phyloP scores from a whole-genome alignment of 805 yeast species.

The Candida suzukii region DNA sequence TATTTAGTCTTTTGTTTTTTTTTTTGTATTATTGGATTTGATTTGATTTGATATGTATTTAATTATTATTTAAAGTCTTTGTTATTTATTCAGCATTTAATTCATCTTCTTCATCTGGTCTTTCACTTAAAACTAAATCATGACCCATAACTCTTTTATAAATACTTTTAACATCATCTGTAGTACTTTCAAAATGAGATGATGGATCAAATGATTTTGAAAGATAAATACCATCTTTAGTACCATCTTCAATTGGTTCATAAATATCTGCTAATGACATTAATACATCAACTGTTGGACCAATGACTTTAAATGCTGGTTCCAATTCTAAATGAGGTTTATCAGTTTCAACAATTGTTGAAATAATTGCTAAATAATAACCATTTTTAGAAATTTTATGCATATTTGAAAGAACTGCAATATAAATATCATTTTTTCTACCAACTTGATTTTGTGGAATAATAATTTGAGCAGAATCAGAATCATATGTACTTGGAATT shows the following conservation, averaged over 20 bases:
- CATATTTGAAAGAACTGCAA: constrained; percentile 81
- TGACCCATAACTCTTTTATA: constrained; percentile 89
- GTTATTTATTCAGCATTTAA: no score
- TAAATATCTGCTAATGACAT: constrained; percentile 92
- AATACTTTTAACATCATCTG: constrained; percentile 94
- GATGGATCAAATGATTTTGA: constrained; percentile 91
- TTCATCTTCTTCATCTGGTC: constrained; percentile 61
- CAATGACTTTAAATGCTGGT: constrained; percentile 88
- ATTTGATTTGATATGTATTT: no score
- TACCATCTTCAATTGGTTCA: constrained; percentile 83
- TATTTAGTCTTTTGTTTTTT: no score
- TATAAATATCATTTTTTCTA: constrained; percentile 89
- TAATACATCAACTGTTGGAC: constrained; percentile 71
- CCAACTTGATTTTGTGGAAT: constrained; percentile 95
- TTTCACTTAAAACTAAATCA: constrained; percentile 79
- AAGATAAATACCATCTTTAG: constrained; percentile 67
- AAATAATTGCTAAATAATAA: constrained; percentile 85
- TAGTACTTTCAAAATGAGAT: constrained; percentile 91
- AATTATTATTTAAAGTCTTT: no score
- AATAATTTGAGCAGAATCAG: constrained; percentile 88
- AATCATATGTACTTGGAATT: constrained; percentile 69
- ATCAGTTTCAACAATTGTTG: constrained; percentile 91
- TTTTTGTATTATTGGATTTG: no score
- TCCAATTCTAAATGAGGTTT: constrained; percentile 88
- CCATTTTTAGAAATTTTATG: constrained; percentile 90